phyloP scores from a whole-genome alignment of 106 monocot genomes.

The Amphibolis antarctica region DNA sequence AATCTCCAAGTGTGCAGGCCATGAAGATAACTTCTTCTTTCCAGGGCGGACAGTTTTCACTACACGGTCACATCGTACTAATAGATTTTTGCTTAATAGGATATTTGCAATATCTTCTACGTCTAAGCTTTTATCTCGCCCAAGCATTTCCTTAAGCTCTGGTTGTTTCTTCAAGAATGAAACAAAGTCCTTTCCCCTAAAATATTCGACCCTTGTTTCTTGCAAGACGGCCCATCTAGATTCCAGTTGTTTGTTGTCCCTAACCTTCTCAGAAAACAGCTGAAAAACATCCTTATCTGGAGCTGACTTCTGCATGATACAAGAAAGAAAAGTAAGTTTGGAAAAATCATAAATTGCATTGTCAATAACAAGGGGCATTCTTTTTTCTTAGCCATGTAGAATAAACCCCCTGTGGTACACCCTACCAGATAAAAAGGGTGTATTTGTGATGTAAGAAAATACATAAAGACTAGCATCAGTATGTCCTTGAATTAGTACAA shows the following conservation, averaged over 20 bases:
- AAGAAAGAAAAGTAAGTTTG: neutral
- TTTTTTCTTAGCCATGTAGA: too few relatives aligned
- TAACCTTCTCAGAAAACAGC: constrained; percentile 91
- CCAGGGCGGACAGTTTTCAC: constrained; percentile 93
- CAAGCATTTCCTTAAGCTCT: constrained; percentile 65
- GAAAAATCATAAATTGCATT: neutral
- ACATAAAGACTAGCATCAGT: too few relatives aligned
- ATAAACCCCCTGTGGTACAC: too few relatives aligned
- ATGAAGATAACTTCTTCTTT: constrained; percentile 92
- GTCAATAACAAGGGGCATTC: neutral
- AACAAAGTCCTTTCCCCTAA: constrained; percentile 84
- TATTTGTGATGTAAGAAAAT: too few relatives aligned
- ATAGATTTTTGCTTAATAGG: constrained; percentile 59
- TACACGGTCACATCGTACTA: constrained; percentile 88
- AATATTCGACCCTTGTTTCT: constrained; percentile 95
- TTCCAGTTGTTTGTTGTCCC: constrained; percentile 93
- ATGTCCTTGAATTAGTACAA: too few relatives aligned
- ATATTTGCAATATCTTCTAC: constrained; percentile 69
- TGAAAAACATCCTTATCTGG: constrained; percentile 66
- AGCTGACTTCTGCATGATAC: constrained; percentile 43
- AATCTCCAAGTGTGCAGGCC: constrained; percentile 94
- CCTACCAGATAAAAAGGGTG: too few relatives aligned
- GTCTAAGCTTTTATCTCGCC: constrained; percentile 67
- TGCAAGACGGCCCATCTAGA: constrained; percentile 99
- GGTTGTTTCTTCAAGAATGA: constrained; percentile 69